Evolutionary conservation across 345 rosid genomes (phyloP).

Genomic region (Theobroma cacao): DNA sequence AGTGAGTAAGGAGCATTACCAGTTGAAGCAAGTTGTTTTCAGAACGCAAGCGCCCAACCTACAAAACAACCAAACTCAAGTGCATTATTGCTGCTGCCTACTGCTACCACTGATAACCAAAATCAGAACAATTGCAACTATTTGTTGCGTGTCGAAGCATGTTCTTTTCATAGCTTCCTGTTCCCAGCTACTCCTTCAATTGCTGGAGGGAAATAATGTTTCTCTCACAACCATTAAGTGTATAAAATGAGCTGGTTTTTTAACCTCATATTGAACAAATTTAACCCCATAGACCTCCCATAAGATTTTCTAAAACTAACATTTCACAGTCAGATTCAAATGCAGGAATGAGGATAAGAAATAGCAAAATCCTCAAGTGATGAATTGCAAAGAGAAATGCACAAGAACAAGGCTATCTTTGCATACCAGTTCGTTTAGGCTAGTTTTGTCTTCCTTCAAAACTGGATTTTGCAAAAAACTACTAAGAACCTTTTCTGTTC

Average conservation of each 20-base stretch:
- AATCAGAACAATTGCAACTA: background rate
- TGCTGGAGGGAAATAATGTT: background rate
- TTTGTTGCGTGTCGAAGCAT: background rate
- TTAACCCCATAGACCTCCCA: background rate
- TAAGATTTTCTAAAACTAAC: background rate
- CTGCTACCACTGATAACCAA: background rate
- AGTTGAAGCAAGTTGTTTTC: slow-evolving; percentile 82
- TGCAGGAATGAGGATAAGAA: background rate
- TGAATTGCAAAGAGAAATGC: background rate
- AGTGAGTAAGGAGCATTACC: slow-evolving; percentile 45
- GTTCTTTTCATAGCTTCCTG: background rate
- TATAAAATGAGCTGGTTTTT: background rate
- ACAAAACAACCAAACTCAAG: slow-evolving; percentile 18
- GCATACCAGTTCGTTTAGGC: slow-evolving; percentile 46
- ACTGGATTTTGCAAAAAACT: slow-evolving; percentile 65
- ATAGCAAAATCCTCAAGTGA: background rate
- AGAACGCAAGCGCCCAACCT: slow-evolving; percentile 57
- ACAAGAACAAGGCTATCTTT: background rate
- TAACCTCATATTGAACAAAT: background rate
- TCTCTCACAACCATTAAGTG: background rate
- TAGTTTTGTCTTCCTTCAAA: slow-evolving; percentile 48
- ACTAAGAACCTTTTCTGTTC: slow-evolving; percentile 75
- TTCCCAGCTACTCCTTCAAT: background rate
- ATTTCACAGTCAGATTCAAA: slow-evolving; percentile 7
- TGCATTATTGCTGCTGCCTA: background rate